phyloP scores from a whole-genome alignment of 2,329 filamentous ascomycete genomes.

The Boeremia exigua region DNA sequence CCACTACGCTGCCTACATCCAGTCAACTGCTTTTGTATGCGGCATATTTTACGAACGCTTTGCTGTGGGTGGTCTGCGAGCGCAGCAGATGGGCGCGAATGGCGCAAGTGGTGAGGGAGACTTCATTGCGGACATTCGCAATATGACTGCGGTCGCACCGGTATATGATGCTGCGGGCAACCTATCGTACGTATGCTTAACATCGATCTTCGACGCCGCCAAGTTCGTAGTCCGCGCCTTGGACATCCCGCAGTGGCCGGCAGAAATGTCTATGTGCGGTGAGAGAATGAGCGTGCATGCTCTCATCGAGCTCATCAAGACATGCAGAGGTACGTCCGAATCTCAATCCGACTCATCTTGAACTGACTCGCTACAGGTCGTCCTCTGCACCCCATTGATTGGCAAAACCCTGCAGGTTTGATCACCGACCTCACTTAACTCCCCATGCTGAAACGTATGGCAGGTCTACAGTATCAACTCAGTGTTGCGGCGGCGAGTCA shows the following conservation, averaged over 20 bases:
- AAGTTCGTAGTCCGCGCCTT: constrained; percentile 74
- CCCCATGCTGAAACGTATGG: neutral
- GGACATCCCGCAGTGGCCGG: constrained; percentile 69
- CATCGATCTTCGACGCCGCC: constrained; percentile 72
- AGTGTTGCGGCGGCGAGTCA: constrained; percentile 40
- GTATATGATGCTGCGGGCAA: constrained; percentile 59
- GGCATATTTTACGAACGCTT: constrained; percentile 80
- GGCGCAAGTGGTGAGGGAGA: constrained; percentile 64
- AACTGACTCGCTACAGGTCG: constrained; percentile 34
- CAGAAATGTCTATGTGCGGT: constrained; percentile 72
- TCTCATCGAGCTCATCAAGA: constrained; percentile 61
- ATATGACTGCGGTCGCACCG: constrained; percentile 65
- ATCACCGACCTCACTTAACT: neutral
- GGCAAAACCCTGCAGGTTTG: constrained; percentile 54
- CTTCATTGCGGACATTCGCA: constrained; percentile 69
- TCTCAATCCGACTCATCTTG: neutral
- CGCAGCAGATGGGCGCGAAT: constrained; percentile 64
- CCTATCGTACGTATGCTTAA: constrained; percentile 63
- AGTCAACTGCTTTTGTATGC: constrained; percentile 74
- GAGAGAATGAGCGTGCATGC: constrained; percentile 67
- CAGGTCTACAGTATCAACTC: constrained; percentile 56
- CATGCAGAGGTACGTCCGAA: constrained; percentile 34
- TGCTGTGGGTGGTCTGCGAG: constrained; percentile 68
- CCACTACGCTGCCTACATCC: constrained; percentile 64
- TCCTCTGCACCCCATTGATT: constrained; percentile 44